phyloP scores from a whole-genome alignment of 208 protist genomes.

The Phytomonas serpens region DNA sequence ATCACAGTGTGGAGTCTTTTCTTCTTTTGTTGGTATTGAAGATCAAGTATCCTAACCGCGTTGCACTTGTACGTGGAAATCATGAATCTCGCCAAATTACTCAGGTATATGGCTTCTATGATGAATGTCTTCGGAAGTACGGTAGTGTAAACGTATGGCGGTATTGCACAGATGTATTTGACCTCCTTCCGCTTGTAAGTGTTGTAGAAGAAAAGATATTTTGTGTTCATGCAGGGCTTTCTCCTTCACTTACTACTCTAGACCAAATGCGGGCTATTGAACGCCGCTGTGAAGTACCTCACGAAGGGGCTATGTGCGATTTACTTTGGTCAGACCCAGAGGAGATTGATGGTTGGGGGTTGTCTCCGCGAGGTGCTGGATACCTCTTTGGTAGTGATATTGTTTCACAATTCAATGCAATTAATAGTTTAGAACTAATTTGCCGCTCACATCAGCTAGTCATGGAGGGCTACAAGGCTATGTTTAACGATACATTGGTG shows the following conservation, averaged over 20 bases:
- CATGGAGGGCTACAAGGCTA: constrained; percentile 93
- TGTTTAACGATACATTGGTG: constrained; percentile 92
- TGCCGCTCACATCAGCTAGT: constrained; percentile 94
- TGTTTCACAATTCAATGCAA: constrained; percentile 90
- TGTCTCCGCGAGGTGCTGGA: constrained; percentile 97
- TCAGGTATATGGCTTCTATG: constrained; percentile 99
- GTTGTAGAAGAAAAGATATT: constrained; percentile 98
- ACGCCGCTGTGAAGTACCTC: constrained; percentile 96
- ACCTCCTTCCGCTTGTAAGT: constrained; percentile 97
- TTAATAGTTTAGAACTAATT: constrained; percentile 93
- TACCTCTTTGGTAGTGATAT: constrained; percentile 99
- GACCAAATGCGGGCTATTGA: constrained; percentile 94
- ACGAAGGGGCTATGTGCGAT: constrained; percentile 98
- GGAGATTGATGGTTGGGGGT: constrained; percentile 94
- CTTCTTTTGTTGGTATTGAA: constrained; percentile 97
- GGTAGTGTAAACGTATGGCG: constrained; percentile 99
- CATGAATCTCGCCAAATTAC: constrained; percentile 96
- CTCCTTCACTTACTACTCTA: constrained; percentile 96
- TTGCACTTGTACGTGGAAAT: constrained; percentile 95
- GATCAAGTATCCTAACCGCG: constrained; percentile 93
- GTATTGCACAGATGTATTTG: constrained; percentile 99
- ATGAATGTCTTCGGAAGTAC: constrained; percentile 99
- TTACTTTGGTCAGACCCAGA: constrained; percentile 97
- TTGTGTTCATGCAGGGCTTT: constrained; percentile 98
- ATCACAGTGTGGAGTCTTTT: constrained; percentile 98